phyloP scores from a whole-genome alignment of 2,329 filamentous ascomycete genomes.

The Neobulgaria alba region DNA sequence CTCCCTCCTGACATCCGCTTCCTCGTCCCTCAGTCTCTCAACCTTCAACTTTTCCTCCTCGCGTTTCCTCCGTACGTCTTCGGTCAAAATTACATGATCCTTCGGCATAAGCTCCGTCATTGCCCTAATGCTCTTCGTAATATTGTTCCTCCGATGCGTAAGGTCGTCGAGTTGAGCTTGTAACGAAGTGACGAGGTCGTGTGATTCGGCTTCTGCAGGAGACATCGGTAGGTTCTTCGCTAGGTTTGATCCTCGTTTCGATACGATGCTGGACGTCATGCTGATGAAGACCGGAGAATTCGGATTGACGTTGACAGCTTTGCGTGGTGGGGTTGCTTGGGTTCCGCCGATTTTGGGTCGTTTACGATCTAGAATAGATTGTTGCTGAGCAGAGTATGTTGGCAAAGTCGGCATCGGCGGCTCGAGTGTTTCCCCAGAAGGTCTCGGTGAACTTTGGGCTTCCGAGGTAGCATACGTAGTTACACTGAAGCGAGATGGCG shows the following conservation, averaged over 20 bases:
- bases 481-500: conserved; percentile 27
- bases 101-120: conserved; percentile 71
- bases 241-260: conserved; percentile 15
- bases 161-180: conserved; percentile 58
- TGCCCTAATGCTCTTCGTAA: conserved; percentile 64
- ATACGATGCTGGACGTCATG: conserved; percentile 15
- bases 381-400: conserved; percentile 3
- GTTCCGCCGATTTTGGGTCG: conserved; percentile 18
- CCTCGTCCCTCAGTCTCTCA: conserved; percentile 53
- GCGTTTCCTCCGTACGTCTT: conserved; percentile 51
- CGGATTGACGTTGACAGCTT: conserved; percentile 18
- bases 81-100: conserved; percentile 58
- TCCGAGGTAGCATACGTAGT: conserved; percentile 27
- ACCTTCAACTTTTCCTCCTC: conserved; percentile 55
- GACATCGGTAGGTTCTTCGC: conserved; percentile 51
- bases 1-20: conserved; percentile 65
- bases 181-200: conserved; percentile 58
- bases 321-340: conserved; percentile 16
- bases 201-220: conserved; percentile 50
- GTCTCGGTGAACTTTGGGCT: conserved; percentile 20
- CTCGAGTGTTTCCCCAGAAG: conserved; percentile 22
- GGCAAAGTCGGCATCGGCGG: conserved; percentile 18
- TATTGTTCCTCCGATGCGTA: conserved; percentile 59
- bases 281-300: conserved; percentile 24
- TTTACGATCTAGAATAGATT: conserved; percentile 24